These are phyloP conservation scores for Morella rubra DNA, from an alignment of 306 rosid genomes.

Conservation along the genomic window DNA sequence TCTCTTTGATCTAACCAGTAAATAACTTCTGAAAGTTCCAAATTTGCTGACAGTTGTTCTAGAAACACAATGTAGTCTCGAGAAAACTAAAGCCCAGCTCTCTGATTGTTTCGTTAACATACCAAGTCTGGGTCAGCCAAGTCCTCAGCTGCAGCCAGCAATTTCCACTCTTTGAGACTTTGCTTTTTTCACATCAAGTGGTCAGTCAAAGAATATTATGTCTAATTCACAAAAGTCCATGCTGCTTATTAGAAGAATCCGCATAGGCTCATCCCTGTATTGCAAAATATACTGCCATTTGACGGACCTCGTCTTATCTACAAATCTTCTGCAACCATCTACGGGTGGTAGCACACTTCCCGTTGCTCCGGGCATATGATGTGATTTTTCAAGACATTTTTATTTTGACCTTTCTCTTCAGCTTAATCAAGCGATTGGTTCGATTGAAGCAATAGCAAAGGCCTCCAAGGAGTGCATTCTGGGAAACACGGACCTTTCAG, in stretches of 20 bases:
- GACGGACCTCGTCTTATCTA: background rate
- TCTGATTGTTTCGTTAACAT: background rate
- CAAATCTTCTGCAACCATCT: background rate
- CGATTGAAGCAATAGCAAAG: constrained; percentile 80
- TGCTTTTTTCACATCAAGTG: background rate
- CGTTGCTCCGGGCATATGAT: background rate
- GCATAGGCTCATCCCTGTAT: background rate
- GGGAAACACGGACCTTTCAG: constrained; percentile 85
- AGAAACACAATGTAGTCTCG: background rate
- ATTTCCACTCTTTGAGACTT: background rate
- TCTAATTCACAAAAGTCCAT: background rate
- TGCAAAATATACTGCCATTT: background rate
- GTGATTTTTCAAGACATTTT: constrained; percentile 21
- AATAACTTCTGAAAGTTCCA: background rate
- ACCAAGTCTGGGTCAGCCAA: too few species aligned
- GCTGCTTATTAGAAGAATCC: background rate
- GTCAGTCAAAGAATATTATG: background rate
- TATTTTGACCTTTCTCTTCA: constrained; percentile 39
- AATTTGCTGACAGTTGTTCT: background rate
- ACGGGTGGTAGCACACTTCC: background rate
- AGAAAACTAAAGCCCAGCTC: background rate
- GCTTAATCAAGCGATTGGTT: constrained; percentile 90
- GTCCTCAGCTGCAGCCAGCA: background rate
- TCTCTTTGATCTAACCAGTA: too few species aligned
- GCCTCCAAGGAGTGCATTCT: constrained; percentile 70